Conservation (phyloP, 75 land plant species). For the Selaginella moellendorffii region DNA sequence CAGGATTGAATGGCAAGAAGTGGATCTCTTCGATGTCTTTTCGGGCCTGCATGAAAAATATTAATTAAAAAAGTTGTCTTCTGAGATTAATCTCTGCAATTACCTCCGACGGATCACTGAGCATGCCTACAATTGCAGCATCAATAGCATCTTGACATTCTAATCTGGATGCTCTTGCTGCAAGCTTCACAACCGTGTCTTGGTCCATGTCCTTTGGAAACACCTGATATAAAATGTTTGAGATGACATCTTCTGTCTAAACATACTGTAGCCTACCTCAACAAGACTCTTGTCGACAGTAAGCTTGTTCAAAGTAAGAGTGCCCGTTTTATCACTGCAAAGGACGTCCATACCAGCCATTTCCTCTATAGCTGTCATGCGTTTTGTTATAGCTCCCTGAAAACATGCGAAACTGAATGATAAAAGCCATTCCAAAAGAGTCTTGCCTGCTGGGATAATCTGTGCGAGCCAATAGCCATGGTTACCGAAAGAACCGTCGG, state of each 20-base stretch:
- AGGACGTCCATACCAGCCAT: conserved; percentile 88
- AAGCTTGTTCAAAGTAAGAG: conserved; percentile 68
- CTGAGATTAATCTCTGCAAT: not conserved
- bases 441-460: not conserved
- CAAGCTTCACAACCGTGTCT: conserved; percentile 15
- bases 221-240: conserved; percentile 7
- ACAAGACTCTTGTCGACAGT: conserved; percentile 52
- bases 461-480: conserved; percentile 1
- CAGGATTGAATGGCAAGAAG: conserved; percentile 66
- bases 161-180: conserved; percentile 16
- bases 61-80: too few relatives aligned
- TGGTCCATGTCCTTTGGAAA: conserved; percentile 13
- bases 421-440: not conserved
- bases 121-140: conserved; percentile 10
- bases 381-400: conserved; percentile 85
- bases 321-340: conserved; percentile 88
- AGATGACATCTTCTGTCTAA: too few relatives aligned
- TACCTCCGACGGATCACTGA: conserved; percentile 9
- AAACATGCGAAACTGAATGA: not conserved
- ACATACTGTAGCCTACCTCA: too few relatives aligned
- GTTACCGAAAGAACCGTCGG: conserved; percentile 5
- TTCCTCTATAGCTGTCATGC: conserved; percentile 95
- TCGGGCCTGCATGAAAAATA: conserved; percentile 33
- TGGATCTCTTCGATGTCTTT: conserved; percentile 51
- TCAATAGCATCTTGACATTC: conserved; percentile 21